Conservation (phyloP, 2,329 filamentous ascomycete genomes). For the Ilyonectria sp. region DNA sequence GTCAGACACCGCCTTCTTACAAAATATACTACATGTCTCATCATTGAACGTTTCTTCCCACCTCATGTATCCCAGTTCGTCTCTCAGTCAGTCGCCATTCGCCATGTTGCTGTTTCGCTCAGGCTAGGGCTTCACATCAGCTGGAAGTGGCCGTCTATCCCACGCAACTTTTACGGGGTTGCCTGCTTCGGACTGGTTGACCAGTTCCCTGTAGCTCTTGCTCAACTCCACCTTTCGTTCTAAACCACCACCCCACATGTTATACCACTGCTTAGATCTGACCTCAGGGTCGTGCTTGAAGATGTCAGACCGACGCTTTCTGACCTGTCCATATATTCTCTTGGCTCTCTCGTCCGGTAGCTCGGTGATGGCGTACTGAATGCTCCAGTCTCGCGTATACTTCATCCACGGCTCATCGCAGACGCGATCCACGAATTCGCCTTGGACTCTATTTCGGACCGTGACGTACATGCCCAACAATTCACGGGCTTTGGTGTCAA, state of each 20-base stretch:
- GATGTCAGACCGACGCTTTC: slow-evolving; percentile 67
- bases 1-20: background rate
- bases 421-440: slow-evolving; percentile 74
- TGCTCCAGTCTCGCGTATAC: slow-evolving; percentile 67
- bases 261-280: slow-evolving; percentile 61
- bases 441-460: slow-evolving; percentile 81
- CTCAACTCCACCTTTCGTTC: slow-evolving; percentile 66
- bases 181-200: slow-evolving; percentile 67
- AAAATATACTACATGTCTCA: background rate
- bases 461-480: slow-evolving; percentile 79
- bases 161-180: slow-evolving; percentile 65
- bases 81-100: background rate
- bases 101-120: no score
- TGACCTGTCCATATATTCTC: slow-evolving; percentile 69
- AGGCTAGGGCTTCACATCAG: background rate
- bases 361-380: slow-evolving; percentile 85
- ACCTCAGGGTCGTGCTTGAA: slow-evolving; percentile 60
- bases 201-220: slow-evolving; percentile 67
- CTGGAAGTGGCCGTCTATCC: slow-evolving; percentile 46
- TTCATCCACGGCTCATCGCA: slow-evolving; percentile 20
- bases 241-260: slow-evolving; percentile 61
- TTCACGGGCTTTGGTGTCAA: slow-evolving; percentile 8
- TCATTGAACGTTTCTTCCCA: background rate
- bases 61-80: background rate
- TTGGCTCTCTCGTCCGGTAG: slow-evolving; percentile 62